Evolutionary conservation across 2,329 filamentous ascomycete species (phyloP), one percentile per base, ranked within the genome.

Genomic region (Whalleya microplaca): DNA sequence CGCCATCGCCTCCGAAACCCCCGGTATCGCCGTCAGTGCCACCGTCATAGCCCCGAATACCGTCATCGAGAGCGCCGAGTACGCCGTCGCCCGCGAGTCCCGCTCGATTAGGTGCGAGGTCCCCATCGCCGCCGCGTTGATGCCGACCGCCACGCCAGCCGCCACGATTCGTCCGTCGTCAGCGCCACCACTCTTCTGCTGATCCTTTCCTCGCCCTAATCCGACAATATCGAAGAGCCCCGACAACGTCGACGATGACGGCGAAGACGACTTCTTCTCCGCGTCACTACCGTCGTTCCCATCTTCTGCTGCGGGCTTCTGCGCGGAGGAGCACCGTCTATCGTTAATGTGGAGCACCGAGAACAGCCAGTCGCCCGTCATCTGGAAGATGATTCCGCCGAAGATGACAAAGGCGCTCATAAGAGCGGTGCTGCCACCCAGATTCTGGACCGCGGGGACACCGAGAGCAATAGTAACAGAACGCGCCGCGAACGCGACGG

Each of bases 71-170:
- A 86, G 69, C 1, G 80, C 81, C 2, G 83, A 80, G 61, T 84
- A 84, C 0, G 83, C 81, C 2, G 81, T 81, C 2, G 82, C 80
- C 1, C 74, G 76, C 59, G 79, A 83, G 51, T 73, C 74, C 7
- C 75, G 76, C 67, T 84, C 81, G 53, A 85, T 84, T 14, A 85
- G 72, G 56, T 83, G 81, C 0, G 83, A 77, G 0, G 83, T 83
- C 2, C 83, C 83, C 81, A 86, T 84, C 2, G 83, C 83, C 0
- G 82, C 82, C 1, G 81, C 81, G 60, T 85, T 86, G 71, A 85
- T 78, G 2, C 83, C 83, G 47, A 84, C 75, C 0, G 81, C 75
- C 37, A 82, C 75, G 37, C 83, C 83, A 0, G 78, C 73, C 0
- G 81, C 81, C 2, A 84, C 75, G 0, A 71, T 76, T 68, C n/a